Evolutionary conservation across 139 green algal species (phyloP), one percentile per base, ranked within the genome.

Genomic region (Chlamydomonas schloesseri): DNA sequence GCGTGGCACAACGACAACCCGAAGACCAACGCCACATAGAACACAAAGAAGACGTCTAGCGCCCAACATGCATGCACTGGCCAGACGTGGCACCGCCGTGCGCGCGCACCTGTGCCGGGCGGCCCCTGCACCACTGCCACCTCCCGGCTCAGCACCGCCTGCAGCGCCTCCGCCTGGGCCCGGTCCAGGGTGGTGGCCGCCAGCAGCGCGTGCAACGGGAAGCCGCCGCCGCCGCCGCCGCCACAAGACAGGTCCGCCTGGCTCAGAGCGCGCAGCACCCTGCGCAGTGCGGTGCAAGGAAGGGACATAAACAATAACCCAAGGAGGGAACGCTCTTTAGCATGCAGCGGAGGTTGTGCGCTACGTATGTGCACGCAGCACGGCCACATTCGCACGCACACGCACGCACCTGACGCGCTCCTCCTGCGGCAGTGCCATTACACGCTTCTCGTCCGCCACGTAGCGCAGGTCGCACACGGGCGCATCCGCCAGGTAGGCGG

Each of bases 71-170:
- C n/a, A n/a, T n/a, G n/a, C n/a, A n/a, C n/a, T n/a, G n/a, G n/a
- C n/a, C n/a, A n/a, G n/a, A n/a, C n/a, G n/a, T n/a, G n/a, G n/a
- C n/a, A n/a, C n/a, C n/a, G n/a, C 57, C 21, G 57, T 10, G 6
- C 57, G 8, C 5, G 15, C 75, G 36, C 53, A 89, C 94, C 94
- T 70, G 92, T 95, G 33, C 94, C 94, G 57, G 95, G 95, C 15
- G 95, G 95, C 0, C 95, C 95, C 74, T 97, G 95, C 3, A 97
- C 91, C 28, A 97, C 85, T 15, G 87, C 91, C 78, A 97, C 62
- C 90, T 96, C 89, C 55, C 90, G 76, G 10, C 65, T 89, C 29
- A 97, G 84, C 21, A 74, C 83, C 21, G 82, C 88, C 68, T 55
- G 62, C 46, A 96, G 84, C 17, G 94, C 93, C 28, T 65, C 28